Evolutionary conservation across 2,329 filamentous ascomycete genomes (phyloP).

Genomic region (Dendrostoma leiphaemia): DNA sequence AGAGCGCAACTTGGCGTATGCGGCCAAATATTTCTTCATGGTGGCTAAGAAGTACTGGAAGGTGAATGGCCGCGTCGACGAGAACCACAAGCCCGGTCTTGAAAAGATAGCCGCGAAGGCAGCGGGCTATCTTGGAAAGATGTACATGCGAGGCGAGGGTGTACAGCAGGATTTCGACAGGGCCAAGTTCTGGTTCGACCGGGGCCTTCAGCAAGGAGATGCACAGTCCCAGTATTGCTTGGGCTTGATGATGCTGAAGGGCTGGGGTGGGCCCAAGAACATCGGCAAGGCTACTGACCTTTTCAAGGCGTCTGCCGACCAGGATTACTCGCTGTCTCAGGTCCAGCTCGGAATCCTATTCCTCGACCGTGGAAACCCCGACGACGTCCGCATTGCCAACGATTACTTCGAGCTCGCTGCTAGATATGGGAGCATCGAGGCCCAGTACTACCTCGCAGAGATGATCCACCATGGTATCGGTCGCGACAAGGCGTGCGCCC

Average conservation of each 20-base stretch:
- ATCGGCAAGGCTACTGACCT: conserved; percentile 69
- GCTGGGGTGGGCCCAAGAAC: conserved; percentile 68
- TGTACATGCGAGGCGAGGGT: conserved; percentile 87
- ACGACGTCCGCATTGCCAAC: conserved; percentile 73
- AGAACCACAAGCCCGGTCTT: conserved; percentile 66
- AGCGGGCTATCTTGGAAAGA: conserved; percentile 82
- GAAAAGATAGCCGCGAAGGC: conserved; percentile 81
- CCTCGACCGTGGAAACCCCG: conserved; percentile 71
- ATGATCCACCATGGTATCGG: conserved; percentile 79
- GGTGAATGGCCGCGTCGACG: conserved; percentile 70
- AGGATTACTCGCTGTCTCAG: conserved; percentile 77
- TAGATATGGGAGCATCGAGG: conserved; percentile 79
- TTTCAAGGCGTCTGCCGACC: conserved; percentile 76
- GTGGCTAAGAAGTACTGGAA: conserved; percentile 81
- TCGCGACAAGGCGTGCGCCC: conserved; percentile 72
- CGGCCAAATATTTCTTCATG: conserved; percentile 77
- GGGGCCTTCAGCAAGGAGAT: conserved; percentile 73
- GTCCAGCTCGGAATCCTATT: conserved; percentile 82
- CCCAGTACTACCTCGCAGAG: conserved; percentile 89
- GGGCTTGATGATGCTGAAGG: conserved; percentile 79
- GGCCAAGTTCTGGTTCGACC: conserved; percentile 79
- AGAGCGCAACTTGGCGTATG: conserved; percentile 68
- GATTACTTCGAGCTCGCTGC: conserved; percentile 87
- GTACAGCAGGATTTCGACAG: conserved; percentile 74
- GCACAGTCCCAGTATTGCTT: conserved; percentile 81